Evolutionary conservation across 768 basidiomycete species (phyloP), one percentile per base, ranked within the genome.

Genomic region (Mycena venus): DNA sequence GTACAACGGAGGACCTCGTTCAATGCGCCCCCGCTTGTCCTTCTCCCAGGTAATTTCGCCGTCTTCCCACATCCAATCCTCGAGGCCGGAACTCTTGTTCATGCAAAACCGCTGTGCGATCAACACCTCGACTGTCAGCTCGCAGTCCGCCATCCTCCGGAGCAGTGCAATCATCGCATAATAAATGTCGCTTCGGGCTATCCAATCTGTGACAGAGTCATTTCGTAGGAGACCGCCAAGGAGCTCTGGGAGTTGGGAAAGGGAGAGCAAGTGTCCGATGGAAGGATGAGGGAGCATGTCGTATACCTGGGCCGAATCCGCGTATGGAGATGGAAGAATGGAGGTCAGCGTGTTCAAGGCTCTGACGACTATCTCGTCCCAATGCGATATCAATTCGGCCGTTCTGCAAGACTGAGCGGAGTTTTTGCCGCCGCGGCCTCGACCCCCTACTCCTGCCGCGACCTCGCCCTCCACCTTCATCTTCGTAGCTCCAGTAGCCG

Each of bases 181-280:
- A 77, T 91, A 91, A 19, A 85, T 82, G 29, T 86, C 83, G 65
- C 82, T 85, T 21, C 90, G 86, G 0, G 84, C 77, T 32, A 84
- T 85, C 90, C 90, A 91, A 74, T 91, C 90, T 3, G 83, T 86
- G 7, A 91, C 86, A 0, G 88, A 88, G 79, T 91, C 90, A 77
- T 91, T 91, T 17, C 90, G 83, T n/a, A 91, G 82, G 11, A 91
- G 83, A 32, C 76, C 79, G 4, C 81, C 86, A 27, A 90, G 83
- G 9, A 88, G 75, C 27, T 86, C 85, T 3, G 90, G 87, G 19
- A 90, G 75, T 70, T 88, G 85, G 5, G 90, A 90, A 17, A 87
- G 77, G 32, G 82, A 80, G 15, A 90, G 78, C 49, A 90, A 77
- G 25, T 82, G 77, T 0, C 83, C 83, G 31, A 89, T 84, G 21